phyloP scores from a whole-genome alignment of 257 asterid species.

The Przewalskia tangutica region DNA sequence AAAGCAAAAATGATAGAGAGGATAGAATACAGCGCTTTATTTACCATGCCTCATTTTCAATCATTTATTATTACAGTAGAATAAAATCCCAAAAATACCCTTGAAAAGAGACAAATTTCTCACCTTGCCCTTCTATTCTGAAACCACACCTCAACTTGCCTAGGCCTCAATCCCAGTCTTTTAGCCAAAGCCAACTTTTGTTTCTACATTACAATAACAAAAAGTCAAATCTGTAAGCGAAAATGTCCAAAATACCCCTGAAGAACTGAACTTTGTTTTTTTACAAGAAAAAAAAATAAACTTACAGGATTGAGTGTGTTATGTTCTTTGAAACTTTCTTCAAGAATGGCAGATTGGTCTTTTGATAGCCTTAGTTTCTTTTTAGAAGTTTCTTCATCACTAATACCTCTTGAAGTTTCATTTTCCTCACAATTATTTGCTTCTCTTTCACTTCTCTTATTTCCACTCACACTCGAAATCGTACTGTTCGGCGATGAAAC shows the following conservation, averaged over 20 bases:
- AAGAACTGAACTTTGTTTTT: background rate
- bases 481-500: slow-evolving; percentile 82
- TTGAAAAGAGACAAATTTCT: background rate
- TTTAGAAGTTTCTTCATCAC: slow-evolving; percentile 62
- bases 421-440: slow-evolving; percentile 34
- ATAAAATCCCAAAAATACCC: slow-evolving; percentile 2
- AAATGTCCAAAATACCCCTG: background rate
- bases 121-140: slow-evolving; percentile 88
- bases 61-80: background rate
- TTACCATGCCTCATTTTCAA: no score
- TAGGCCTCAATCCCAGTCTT: slow-evolving; percentile 59
- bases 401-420: slow-evolving; percentile 19
- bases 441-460: slow-evolving; percentile 54
- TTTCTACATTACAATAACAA: slow-evolving; percentile 30
- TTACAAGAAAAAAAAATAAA: background rate
- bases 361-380: slow-evolving; percentile 66
- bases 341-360: slow-evolving; percentile 72
- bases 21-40: no score
- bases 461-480: slow-evolving; percentile 61
- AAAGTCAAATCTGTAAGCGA: background rate
- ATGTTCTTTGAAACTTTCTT: slow-evolving; percentile 80
- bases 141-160: slow-evolving; percentile 92
- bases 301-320: slow-evolving; percentile 74
- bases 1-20: no score
- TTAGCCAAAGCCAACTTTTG: slow-evolving; percentile 67